phyloP scores from a whole-genome alignment of 768 basidiomycete genomes.

The Termitomyces sp. region DNA sequence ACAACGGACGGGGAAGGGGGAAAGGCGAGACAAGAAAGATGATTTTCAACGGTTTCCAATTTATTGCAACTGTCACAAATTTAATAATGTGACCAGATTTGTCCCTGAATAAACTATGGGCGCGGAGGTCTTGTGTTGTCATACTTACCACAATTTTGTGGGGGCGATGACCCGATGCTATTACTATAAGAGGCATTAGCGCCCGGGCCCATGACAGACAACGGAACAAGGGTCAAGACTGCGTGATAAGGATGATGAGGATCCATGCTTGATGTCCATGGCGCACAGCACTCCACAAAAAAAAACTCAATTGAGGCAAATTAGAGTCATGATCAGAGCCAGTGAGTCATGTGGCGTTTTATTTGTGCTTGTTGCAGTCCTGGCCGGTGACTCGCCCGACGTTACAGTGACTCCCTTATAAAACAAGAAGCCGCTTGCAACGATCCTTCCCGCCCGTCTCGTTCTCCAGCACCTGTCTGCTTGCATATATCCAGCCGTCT shows the following conservation, averaged over 20 bases:
- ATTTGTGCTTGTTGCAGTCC: constrained; percentile 15
- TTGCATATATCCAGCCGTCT: constrained; percentile 9
- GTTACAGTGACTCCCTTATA: constrained; percentile 12
- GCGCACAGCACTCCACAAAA: background rate
- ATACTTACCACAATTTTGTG: background rate
- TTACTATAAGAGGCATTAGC: background rate
- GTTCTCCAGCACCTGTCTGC: background rate
- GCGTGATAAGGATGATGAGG: background rate
- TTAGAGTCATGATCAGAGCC: constrained; percentile 5
- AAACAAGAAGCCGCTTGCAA: constrained; percentile 3
- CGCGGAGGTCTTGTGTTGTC: background rate
- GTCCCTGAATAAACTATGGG: background rate
- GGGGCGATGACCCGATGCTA: background rate
- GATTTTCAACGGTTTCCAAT: constrained; percentile 3
- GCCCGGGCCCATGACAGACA: background rate
- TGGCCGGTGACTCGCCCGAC: constrained; percentile 18
- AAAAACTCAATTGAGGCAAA: background rate
- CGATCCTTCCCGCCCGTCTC: background rate
- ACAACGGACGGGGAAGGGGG: constrained; percentile 14
- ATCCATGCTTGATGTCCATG: background rate
- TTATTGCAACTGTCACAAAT: constrained; percentile 14
- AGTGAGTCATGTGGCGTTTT: constrained; percentile 21
- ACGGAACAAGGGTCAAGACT: background rate
- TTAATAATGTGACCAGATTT: background rate
- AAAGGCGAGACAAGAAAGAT: constrained; percentile 10